Conservation (phyloP, 208 protist genomes). For the Leishmania gerbilli region DNA sequence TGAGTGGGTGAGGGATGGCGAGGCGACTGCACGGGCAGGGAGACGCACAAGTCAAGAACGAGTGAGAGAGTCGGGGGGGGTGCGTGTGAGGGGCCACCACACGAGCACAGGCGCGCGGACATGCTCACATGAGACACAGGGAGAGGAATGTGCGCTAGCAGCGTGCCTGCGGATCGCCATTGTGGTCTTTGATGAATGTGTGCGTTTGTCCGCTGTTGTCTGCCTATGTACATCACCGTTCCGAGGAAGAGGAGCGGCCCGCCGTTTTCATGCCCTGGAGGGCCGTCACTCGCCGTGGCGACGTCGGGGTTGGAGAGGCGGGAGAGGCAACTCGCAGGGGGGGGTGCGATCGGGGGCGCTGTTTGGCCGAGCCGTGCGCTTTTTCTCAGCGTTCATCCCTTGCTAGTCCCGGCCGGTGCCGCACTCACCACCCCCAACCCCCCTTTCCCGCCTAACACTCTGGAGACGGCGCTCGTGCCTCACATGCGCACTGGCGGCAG, state of each 20-base stretch:
- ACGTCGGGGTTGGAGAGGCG: background rate
- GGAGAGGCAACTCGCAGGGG: too few relatives aligned
- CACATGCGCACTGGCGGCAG: conserved; percentile 34
- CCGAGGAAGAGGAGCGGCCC: background rate
- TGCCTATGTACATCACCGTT: background rate
- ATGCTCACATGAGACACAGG: background rate
- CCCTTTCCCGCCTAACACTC: background rate
- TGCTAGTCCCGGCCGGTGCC: background rate
- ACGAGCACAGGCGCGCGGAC: background rate
- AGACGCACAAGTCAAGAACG: background rate
- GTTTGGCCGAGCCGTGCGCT: background rate
- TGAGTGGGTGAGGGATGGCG: background rate
- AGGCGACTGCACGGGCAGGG: background rate
- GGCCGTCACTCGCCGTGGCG: background rate
- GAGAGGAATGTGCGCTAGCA: background rate
- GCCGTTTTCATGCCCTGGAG: background rate
- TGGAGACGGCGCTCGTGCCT: background rate
- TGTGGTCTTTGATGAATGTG: background rate
- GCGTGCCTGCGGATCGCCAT: too few relatives aligned
- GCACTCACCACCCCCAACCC: background rate
- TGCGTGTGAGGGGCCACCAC: background rate
- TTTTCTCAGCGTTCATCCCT: background rate
- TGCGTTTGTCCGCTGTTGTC: too few relatives aligned
- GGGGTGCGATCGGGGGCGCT: background rate
- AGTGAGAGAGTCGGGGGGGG: too few relatives aligned